phyloP scores from a whole-genome alignment of 768 basidiomycete genomes.

The Pleurotus cornucopiae region DNA sequence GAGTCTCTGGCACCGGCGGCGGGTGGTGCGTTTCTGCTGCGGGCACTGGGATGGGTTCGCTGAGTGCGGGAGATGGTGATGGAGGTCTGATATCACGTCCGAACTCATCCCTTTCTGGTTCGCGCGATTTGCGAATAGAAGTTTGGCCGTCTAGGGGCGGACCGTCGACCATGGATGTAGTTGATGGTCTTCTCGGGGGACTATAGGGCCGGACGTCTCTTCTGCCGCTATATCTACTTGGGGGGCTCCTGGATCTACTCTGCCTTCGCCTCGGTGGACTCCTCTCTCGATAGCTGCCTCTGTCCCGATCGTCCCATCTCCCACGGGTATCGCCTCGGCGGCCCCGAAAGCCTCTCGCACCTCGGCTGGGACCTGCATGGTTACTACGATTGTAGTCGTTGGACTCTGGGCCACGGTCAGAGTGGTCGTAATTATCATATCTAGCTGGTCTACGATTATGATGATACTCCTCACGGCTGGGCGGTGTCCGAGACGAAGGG shows the following conservation, averaged over 20 bases:
- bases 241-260: constrained; percentile 76
- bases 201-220: constrained; percentile 55
- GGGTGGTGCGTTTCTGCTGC: constrained; percentile 19
- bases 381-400: constrained; percentile 49
- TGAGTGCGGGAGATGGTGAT: constrained; percentile 31
- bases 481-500: constrained; percentile 26
- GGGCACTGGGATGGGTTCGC: constrained; percentile 14
- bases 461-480: constrained; percentile 42
- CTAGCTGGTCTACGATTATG: constrained; percentile 34
- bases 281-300: constrained; percentile 39
- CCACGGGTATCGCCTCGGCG: constrained; percentile 39
- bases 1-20: constrained; percentile 14
- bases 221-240: constrained; percentile 48
- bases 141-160: constrained; percentile 20
- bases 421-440: constrained; percentile 45
- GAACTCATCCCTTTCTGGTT: constrained; percentile 75
- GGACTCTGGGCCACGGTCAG: constrained; percentile 38
- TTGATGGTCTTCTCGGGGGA: constrained; percentile 48
- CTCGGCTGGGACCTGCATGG: constrained; percentile 46
- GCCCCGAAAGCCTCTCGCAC: constrained; percentile 51
- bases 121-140: constrained; percentile 17
- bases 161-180: constrained; percentile 20
- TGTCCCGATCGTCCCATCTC: constrained; percentile 61
- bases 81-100: constrained; percentile 72
- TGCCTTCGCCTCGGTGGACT: constrained; percentile 42